phyloP scores from a whole-genome alignment of 2,329 filamentous ascomycete genomes.

The Fusarium coffeatum region DNA sequence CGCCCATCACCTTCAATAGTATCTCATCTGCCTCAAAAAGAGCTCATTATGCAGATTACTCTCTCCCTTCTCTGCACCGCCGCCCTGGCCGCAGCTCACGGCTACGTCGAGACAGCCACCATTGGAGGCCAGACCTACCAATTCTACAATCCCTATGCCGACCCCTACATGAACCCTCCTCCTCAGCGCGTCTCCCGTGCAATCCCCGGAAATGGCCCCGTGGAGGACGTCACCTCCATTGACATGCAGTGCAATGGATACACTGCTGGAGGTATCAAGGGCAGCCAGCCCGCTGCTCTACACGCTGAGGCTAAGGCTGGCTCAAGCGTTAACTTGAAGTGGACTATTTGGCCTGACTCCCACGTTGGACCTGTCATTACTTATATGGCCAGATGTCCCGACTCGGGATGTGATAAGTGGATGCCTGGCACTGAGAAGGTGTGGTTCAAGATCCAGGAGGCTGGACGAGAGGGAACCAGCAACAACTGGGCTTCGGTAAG shows the following conservation, averaged over 20 bases:
- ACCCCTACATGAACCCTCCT: constrained; percentile 57
- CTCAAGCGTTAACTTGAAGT: constrained; percentile 63
- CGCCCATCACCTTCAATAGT: background rate
- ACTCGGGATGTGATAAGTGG: constrained; percentile 62
- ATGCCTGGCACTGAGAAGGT: constrained; percentile 61
- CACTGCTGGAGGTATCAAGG: constrained; percentile 59
- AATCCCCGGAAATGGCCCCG: constrained; percentile 68
- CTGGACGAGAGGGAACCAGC: constrained; percentile 62
- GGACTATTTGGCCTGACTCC: constrained; percentile 64
- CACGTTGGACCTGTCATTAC: constrained; percentile 67
- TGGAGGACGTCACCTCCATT: constrained; percentile 62
- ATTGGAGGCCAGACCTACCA: constrained; percentile 54
- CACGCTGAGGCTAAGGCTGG: constrained; percentile 66
- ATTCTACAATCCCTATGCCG: constrained; percentile 54
- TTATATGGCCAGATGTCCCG: constrained; percentile 70
- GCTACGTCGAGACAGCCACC: constrained; percentile 59
- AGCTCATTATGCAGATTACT: constrained; percentile 41
- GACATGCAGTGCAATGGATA: constrained; percentile 69
- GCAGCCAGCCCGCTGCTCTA: constrained; percentile 63
- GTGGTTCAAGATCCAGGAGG: constrained; percentile 68
- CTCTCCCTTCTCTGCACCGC: constrained; percentile 49
- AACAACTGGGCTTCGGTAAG: constrained; percentile 59
- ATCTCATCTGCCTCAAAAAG: background rate
- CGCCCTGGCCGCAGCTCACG: constrained; percentile 60
- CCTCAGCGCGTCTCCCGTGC: constrained; percentile 67